Evolutionary conservation across 1,284 basidiomycete species (phyloP).

Genomic region (Anthracocystis panici-leucophaei): DNA sequence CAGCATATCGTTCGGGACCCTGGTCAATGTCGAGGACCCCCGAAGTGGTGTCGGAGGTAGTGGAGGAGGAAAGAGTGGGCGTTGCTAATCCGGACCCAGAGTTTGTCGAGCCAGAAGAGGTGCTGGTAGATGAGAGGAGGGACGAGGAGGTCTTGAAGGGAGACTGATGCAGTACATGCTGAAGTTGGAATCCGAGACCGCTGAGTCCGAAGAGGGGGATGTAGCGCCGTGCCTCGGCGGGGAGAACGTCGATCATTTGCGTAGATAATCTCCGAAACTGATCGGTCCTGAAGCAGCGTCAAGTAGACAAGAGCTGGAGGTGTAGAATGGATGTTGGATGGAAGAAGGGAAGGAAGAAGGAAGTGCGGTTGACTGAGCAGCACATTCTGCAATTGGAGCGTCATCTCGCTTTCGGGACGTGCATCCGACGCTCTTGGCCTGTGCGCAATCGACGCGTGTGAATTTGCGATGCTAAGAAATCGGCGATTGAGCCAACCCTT

Average conservation of each 20-base stretch:
- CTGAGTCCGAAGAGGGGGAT: slow-evolving; percentile 46
- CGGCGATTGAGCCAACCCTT: slow-evolving; percentile 17
- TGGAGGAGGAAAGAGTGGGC: slow-evolving; percentile 31
- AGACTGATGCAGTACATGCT: slow-evolving; percentile 16
- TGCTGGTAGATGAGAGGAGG: slow-evolving; percentile 23
- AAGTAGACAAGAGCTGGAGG: background rate
- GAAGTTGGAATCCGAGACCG: slow-evolving; percentile 39
- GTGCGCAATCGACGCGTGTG: background rate
- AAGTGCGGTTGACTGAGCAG: background rate
- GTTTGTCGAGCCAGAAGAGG: slow-evolving; percentile 2
- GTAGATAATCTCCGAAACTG: background rate
- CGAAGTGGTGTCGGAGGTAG: slow-evolving; percentile 12
- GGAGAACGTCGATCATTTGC: slow-evolving; percentile 30
- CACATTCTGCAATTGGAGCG: background rate
- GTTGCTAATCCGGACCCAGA: slow-evolving; percentile 35
- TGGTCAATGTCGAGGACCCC: slow-evolving; percentile 55
- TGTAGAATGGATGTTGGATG: background rate
- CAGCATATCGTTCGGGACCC: slow-evolving; percentile 54
- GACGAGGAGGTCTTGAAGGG: slow-evolving; percentile 32
- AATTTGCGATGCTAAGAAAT: background rate
- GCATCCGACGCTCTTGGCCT: background rate
- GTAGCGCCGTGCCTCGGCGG: slow-evolving; percentile 40
- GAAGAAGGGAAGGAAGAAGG: background rate
- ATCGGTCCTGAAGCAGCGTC: too few species aligned
- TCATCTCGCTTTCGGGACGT: slow-evolving; percentile 19